Percentiles rank a stretch among this genome's conserved stretches.
Evolutionary conservation across 1,284 basidiomycete genomes (phyloP).

Genomic region (Pascua guehoae): DNA sequence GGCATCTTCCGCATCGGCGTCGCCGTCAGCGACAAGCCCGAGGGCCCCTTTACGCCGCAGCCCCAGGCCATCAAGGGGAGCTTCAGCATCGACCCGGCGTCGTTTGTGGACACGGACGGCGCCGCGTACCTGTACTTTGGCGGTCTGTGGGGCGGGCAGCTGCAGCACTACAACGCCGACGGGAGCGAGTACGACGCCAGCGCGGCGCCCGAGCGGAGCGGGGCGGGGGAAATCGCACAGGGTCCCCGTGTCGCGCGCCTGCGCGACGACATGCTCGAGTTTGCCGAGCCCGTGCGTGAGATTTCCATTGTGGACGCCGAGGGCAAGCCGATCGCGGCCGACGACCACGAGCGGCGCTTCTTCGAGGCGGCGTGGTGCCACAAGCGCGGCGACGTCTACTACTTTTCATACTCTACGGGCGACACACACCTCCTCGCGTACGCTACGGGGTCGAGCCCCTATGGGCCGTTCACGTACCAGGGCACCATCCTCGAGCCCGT

Average conservation of each 20-base stretch:
- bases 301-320: slow-evolving; percentile 24
- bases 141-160: slow-evolving; percentile 41
- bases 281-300: slow-evolving; percentile 27
- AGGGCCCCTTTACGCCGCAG: slow-evolving; percentile 37
- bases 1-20: slow-evolving; percentile 40
- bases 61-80: slow-evolving; percentile 27
- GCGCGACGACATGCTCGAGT: slow-evolving; percentile 28
- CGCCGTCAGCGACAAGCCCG: slow-evolving; percentile 27
- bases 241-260: slow-evolving; percentile 32
- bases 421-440: slow-evolving; percentile 39
- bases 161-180: slow-evolving; percentile 30
- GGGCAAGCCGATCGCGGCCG: slow-evolving; percentile 27
- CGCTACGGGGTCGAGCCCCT: slow-evolving; percentile 26
- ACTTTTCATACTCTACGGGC: slow-evolving; percentile 41
- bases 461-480: slow-evolving; percentile 36
- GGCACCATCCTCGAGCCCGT: slow-evolving; percentile 37
- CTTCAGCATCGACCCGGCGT: slow-evolving; percentile 39
- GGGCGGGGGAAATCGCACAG: slow-evolving; percentile 23
- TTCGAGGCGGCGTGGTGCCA: slow-evolving; percentile 43
- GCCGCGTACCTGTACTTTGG: slow-evolving; percentile 37
- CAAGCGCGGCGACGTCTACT: slow-evolving; percentile 34
- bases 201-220: slow-evolving; percentile 27
- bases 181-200: slow-evolving; percentile 22
- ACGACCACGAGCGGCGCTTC: slow-evolving; percentile 40
- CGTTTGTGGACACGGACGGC: slow-evolving; percentile 37